phyloP scores from a whole-genome alignment of 2,329 filamentous ascomycete species.

The Colletotrichum sp. region DNA sequence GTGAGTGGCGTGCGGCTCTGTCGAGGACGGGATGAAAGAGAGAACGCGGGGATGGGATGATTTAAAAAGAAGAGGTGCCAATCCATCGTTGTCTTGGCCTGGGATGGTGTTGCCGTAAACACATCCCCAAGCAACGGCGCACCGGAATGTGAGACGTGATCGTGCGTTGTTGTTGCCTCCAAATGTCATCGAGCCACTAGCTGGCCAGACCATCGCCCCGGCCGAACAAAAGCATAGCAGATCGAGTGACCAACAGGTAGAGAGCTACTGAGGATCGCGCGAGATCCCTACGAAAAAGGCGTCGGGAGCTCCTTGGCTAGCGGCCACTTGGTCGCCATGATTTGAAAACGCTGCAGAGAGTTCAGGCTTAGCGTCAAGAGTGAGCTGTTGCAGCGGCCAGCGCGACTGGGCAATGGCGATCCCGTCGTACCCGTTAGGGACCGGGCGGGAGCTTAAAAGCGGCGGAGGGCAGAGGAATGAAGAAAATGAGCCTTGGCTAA shows the following conservation, averaged over 20 bases:
- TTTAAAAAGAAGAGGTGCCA: background rate
- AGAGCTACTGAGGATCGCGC: background rate
- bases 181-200: background rate
- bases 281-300: background rate
- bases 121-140: background rate
- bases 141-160: constrained; percentile 19
- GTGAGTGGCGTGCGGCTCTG: background rate
- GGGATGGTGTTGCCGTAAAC: background rate
- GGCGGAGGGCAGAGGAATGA: background rate
- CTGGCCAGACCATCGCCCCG: constrained; percentile 1
- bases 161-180: background rate
- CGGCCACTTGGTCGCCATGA: background rate
- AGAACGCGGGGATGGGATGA: background rate
- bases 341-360: constrained; percentile 4
- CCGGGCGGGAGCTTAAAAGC: background rate
- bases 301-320: background rate
- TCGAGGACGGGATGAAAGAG: background rate
- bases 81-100: background rate
- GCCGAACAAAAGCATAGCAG: background rate
- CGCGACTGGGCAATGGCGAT: background rate
- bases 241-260: background rate
- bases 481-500: background rate
- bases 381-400: background rate
- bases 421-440: background rate
- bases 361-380: background rate